Evolutionary conservation across 257 asterid species (phyloP).

Genomic region (Ehretia macrophylla): DNA sequence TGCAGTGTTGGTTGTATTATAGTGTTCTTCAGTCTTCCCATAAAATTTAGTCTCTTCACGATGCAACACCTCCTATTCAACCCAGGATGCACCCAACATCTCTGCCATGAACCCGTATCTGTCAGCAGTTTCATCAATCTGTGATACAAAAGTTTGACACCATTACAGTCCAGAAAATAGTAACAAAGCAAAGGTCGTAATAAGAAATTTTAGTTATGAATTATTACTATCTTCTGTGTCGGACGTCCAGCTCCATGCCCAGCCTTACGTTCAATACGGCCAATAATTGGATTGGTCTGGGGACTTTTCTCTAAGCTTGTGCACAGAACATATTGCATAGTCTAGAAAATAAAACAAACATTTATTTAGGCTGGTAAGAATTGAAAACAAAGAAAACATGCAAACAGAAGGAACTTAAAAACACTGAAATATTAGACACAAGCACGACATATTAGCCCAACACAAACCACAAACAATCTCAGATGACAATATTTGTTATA

Average conservation of each 20-base stretch:
- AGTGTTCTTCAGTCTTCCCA: too few species aligned
- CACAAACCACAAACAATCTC: too few species aligned
- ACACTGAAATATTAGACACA: neutral
- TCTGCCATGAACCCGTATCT: constrained; percentile 79
- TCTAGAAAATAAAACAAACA: constrained; percentile 33
- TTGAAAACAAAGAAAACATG: neutral
- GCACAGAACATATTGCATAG: constrained; percentile 78
- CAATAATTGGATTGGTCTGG: constrained; percentile 71
- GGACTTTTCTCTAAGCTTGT: constrained; percentile 58
- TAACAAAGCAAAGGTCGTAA: neutral
- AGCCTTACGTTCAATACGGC: constrained; percentile 82
- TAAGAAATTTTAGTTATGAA: neutral
- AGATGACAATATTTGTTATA: too few species aligned
- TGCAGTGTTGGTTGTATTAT: too few species aligned
- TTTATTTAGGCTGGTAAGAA: neutral
- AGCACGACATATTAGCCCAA: neutral
- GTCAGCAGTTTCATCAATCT: constrained; percentile 91
- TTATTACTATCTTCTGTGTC: constrained; percentile 67
- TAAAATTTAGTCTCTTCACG: too few species aligned
- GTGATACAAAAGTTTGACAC: constrained; percentile 4
- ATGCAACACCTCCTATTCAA: constrained; percentile 30
- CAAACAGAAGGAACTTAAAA: neutral
- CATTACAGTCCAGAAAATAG: neutral
- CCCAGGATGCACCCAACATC: constrained; percentile 68
- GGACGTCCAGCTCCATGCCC: constrained; percentile 98